Conservation (phyloP, 768 basidiomycete species). For the Lyophyllum decastes region DNA sequence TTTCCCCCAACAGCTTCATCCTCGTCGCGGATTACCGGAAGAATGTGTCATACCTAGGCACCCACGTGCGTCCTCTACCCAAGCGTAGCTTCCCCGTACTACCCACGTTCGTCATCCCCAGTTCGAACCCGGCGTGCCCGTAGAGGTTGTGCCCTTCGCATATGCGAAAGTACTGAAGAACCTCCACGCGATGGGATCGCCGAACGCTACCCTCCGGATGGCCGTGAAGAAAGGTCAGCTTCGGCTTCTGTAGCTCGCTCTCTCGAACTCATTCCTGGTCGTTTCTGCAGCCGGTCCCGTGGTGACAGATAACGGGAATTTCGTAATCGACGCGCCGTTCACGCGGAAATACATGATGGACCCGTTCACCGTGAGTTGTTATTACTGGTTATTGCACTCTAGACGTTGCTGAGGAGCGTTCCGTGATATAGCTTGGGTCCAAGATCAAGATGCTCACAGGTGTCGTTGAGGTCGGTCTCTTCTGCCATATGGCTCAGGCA, state of each 20-base stretch:
- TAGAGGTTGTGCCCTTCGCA: conserved; percentile 97
- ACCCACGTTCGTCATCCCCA: conserved; percentile 26
- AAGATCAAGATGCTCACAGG: conserved; percentile 94
- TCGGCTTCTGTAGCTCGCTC: neutral
- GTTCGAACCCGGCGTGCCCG: conserved; percentile 89
- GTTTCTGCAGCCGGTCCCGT: conserved; percentile 77
- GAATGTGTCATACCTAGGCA: conserved; percentile 80
- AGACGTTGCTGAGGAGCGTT: neutral
- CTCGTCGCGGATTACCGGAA: conserved; percentile 96
- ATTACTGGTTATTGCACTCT: neutral
- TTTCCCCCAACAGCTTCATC: conserved; percentile 59
- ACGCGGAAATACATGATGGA: conserved; percentile 63
- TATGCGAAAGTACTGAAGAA: conserved; percentile 85
- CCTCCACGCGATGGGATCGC: conserved; percentile 61
- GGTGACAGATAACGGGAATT: conserved; percentile 96
- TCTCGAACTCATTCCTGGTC: neutral
- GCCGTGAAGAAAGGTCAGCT: conserved; percentile 70
- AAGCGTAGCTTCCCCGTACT: neutral
- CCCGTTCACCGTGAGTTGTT: conserved; percentile 54
- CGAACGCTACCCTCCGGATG: conserved; percentile 85
- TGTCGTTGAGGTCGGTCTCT: conserved; percentile 98
- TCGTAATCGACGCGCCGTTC: conserved; percentile 97
- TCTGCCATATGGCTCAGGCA: conserved; percentile 88
- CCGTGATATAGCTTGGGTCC: conserved; percentile 58
- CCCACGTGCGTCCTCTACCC: conserved; percentile 58